Conservation (phyloP, 2,329 filamentous ascomycete genomes). For the Microsporum audouinii region DNA sequence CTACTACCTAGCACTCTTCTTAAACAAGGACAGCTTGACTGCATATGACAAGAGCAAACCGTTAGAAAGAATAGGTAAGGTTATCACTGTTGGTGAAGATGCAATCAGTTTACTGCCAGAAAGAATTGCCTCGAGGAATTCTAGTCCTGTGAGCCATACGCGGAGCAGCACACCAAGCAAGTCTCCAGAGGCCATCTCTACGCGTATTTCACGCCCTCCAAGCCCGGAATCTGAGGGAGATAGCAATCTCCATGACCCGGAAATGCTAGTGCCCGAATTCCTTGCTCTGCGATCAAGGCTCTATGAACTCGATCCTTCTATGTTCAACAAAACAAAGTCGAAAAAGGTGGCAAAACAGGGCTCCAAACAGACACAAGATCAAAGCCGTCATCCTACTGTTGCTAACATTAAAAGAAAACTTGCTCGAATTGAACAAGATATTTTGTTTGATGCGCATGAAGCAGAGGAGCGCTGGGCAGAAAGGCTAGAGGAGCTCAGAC, state of each 20-base stretch:
- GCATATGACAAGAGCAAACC: conserved; percentile 45
- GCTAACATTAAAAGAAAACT: conserved; percentile 63
- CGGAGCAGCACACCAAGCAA: background rate
- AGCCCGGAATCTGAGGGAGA: conserved; percentile 21
- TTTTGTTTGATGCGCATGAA: conserved; percentile 57
- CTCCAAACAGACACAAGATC: conserved; percentile 8
- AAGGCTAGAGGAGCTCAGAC: conserved; percentile 49
- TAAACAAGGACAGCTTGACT: conserved; percentile 55
- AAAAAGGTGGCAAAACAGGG: background rate
- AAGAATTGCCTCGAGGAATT: background rate
- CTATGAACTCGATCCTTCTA: conserved; percentile 49
- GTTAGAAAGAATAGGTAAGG: background rate
- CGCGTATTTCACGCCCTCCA: background rate
- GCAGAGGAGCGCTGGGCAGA: conserved; percentile 57
- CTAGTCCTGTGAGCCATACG: background rate
- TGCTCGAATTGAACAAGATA: conserved; percentile 62
- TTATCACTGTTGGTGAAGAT: background rate
- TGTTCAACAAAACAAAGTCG: conserved; percentile 35
- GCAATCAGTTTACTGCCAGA: background rate
- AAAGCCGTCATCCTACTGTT: conserved; percentile 36
- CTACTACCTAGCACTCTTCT: conserved; percentile 80
- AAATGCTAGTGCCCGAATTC: conserved; percentile 64
- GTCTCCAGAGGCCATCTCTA: background rate
- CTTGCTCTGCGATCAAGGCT: conserved; percentile 59
- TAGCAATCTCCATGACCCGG: conserved; percentile 62